Percentiles rank a stretch among this genome's conserved stretches.
Conservation (phyloP, 225 moss, liverwort and hornwort genomes). For the Asterella californica region DNA sequence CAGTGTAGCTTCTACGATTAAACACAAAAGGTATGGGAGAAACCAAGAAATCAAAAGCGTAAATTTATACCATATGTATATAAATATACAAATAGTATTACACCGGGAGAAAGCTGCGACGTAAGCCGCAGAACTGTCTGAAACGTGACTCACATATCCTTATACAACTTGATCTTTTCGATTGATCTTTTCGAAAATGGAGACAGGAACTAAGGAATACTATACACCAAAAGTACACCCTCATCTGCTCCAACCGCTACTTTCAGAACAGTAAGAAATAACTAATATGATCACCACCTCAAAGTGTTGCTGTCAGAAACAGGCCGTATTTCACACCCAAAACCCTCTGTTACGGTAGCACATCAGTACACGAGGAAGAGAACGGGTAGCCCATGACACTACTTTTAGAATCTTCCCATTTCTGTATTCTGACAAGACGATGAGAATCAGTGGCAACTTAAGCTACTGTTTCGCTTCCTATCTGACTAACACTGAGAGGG, state of each 20-base stretch:
- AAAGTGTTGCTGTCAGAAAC: not conserved
- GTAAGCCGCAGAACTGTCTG: constrained; percentile 1
- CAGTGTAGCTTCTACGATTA: too few relatives aligned
- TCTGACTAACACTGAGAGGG: constrained; percentile 1
- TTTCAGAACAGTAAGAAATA: not conserved
- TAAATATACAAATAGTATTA: constrained; percentile 17
- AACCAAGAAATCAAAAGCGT: not conserved
- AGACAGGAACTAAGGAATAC: not conserved
- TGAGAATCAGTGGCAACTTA: not conserved
- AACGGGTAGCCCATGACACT: not conserved
- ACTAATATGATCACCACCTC: constrained; percentile 11
- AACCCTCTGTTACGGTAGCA: not conserved
- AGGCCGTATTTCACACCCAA: not conserved
- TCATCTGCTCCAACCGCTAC: not conserved
- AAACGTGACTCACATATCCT: constrained; percentile 9
- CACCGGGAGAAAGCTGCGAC: constrained; percentile 14
- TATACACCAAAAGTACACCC: not conserved
- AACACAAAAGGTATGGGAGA: too few relatives aligned
- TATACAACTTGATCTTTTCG: not conserved
- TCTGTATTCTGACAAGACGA: not conserved
- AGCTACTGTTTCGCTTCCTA: not conserved
- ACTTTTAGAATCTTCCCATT: not conserved
- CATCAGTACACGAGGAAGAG: not conserved
- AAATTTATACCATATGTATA: not conserved
- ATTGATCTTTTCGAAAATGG: not conserved